Evolutionary conservation across 2,329 filamentous ascomycete genomes (phyloP), one percentile per base, ranked within the genome.

Genomic region (Fusarium sp.): DNA sequence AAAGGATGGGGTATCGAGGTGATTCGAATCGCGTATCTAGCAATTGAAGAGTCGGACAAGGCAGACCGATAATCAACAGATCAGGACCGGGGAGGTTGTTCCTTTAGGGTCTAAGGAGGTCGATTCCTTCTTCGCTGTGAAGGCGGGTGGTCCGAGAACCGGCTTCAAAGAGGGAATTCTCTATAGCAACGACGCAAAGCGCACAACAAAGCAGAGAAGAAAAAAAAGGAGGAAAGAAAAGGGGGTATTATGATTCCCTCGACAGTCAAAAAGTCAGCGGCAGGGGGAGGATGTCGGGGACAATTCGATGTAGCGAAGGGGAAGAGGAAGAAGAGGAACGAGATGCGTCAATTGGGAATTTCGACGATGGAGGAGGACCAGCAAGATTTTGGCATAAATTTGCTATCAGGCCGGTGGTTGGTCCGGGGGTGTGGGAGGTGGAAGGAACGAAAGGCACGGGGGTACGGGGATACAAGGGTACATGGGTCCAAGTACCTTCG

Each of bases 341-440:
- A 78, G 73, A 75, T 77, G 75, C 73, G 76, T 78, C 75, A 78
- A 78, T 78, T 78, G 76, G 71, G 72, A 73, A 76, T 70, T 74
- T 75, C 76, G 64, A 74, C 45, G 69, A 72, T 71, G 66, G 74
- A 75, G 69, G 62, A 69, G 57, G 57, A 62, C 62, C 64, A 67
- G 72, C 76, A 76, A 78, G 76, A 76, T 75, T 73, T 71, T 73
- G 73, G 77, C 70, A 78, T 78, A 78, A 78, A 75, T 78, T 78
- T 78, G 76, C 74, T 78, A 77, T 71, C 69, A 73, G 71, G 52
- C 76, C 74, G 76, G 76, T 77, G 76, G 76, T 75, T 78, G 76
- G 76, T 75, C 74, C 76, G 73, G 76, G 76, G 66, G 65, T 59
- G 70, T 54, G 62, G 70, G 67, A 57, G 27, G 52, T 58, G 16